These are phyloP conservation scores for Aurantiochytrium sp. DNA, from an alignment of 108 stramenopile species.

Conservation along the genomic window DNA sequence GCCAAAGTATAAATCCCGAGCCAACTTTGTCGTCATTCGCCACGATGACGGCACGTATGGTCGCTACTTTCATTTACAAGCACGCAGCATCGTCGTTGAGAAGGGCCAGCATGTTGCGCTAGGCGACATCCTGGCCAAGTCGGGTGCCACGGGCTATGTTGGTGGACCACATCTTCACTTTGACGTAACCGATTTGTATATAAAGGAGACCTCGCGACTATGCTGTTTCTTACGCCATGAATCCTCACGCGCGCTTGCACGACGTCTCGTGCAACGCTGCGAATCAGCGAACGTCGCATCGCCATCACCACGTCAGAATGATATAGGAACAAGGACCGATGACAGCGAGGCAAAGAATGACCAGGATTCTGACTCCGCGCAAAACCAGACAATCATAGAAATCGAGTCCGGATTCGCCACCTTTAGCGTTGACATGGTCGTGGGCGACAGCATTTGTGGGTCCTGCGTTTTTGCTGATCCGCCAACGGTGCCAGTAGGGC, in stretches of 20 bases:
- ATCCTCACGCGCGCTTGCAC: too few species aligned
- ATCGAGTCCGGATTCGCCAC: not conserved
- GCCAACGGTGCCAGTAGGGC: not conserved
- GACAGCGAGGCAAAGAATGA: too few species aligned
- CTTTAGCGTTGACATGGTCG: not conserved
- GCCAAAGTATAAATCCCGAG: conserved; percentile 22
- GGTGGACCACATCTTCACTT: conserved; percentile 39
- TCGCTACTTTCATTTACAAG: conserved; percentile 35
- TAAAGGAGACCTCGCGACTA: conserved; percentile 26
- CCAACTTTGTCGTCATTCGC: conserved; percentile 42
- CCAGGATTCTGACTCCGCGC: too few species aligned
- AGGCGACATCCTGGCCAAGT: conserved; percentile 29
- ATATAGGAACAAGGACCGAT: too few species aligned
- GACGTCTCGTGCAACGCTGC: too few species aligned
- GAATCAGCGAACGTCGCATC: too few species aligned
- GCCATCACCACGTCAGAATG: too few species aligned
- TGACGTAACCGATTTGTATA: conserved; percentile 32
- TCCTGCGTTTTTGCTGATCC: not conserved
- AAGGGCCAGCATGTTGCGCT: conserved; percentile 28
- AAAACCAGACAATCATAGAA: too few species aligned
- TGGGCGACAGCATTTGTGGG: not conserved
- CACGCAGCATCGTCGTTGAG: conserved; percentile 10
- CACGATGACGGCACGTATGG: conserved; percentile 38
- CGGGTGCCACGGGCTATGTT: conserved; percentile 38
- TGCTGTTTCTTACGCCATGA: not conserved